Base-by-base conservation (phyloP, 2,329 filamentous ascomycete genomes). In the Colletotrichum tropicale region DNA sequence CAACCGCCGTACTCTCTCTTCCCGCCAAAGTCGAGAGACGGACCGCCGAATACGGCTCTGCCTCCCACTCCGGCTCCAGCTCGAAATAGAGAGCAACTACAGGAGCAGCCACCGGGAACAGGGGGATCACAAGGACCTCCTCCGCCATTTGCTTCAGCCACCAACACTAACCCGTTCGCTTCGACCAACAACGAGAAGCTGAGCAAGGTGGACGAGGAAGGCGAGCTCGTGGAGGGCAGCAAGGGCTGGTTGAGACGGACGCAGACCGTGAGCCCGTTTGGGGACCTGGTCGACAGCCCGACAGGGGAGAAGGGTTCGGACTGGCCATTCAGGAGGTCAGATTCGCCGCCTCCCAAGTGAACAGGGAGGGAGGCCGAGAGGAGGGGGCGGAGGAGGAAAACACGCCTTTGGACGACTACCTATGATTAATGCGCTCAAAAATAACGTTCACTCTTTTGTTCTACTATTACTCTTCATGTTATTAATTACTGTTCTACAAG, bases 221-320 rank as follows among this genome's bases (percentile, higher is more conserved):
- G 71, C 70, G 74, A 74, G 4, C 30, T 76, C 12, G 52, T 76
- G 68, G 21, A 66, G 69, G 26, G 75, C 68, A 28, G 73, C 74
- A 36, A 84, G 66, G 78, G 77, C 36, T 85, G 83, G 83, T 76
- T 85, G 58, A 76, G 69, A 61, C 68, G 80, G 60, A 80, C 81
- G 4, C 82, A 81, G 61, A 81, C 80, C 12, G 82, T 84, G 8
- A 84, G 83, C 66, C 83, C 84, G 5, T 84, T 85, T 75, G 81
- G 79, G 32, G 80, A 82, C 48, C 76, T 84, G 55, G 78, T 76
- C 43, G 77, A 77, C 43, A 76, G 69, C 13, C 73, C 73, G 34
- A 43, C 68, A 24, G 38, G 28, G n/a, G 67, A 64, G 68, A 66
- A 56, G 30, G 73, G 32, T 13, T 21, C 64, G 7, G 48, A 64